phyloP scores from a whole-genome alignment of 108 stramenopile genomes.

The Skeletonema potamos region DNA sequence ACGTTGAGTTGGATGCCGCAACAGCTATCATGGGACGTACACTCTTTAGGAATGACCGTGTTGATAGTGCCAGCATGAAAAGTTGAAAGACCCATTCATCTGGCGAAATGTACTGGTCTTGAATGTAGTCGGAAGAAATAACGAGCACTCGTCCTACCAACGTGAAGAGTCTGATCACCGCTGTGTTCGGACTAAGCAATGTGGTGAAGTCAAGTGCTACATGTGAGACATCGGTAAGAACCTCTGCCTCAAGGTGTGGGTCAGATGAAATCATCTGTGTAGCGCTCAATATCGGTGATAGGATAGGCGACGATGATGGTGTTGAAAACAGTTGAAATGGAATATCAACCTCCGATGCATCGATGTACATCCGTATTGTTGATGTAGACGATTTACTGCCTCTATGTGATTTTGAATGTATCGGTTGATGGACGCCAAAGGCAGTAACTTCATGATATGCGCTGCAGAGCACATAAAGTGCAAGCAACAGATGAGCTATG shows the following conservation, averaged over 20 bases:
- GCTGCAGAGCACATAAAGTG: slow-evolving; percentile 3
- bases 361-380: slow-evolving; percentile 4
- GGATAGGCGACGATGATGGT: background rate
- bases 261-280: slow-evolving; percentile 22
- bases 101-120: slow-evolving; percentile 32
- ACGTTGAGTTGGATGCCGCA: slow-evolving; percentile 3
- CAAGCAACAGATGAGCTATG: slow-evolving; percentile 3
- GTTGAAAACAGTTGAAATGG: background rate
- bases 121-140: slow-evolving; percentile 33
- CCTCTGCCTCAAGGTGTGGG: slow-evolving; percentile 38
- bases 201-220: slow-evolving; percentile 44
- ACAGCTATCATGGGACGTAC: slow-evolving; percentile 22
- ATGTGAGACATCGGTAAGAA: slow-evolving; percentile 44
- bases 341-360: background rate
- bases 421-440: background rate
- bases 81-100: slow-evolving; percentile 40
- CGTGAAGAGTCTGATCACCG: slow-evolving; percentile 29
- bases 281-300: background rate
- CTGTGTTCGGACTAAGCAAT: slow-evolving; percentile 32
- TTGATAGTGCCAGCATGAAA: slow-evolving; percentile 33
- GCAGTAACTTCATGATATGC: background rate
- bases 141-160: slow-evolving; percentile 38
- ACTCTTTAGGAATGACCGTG: slow-evolving; percentile 18
- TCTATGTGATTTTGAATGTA: background rate
- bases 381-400: background rate